Conservation (phyloP, 495 filamentous ascomycete genomes). For the Lophiostoma macrostomum region DNA sequence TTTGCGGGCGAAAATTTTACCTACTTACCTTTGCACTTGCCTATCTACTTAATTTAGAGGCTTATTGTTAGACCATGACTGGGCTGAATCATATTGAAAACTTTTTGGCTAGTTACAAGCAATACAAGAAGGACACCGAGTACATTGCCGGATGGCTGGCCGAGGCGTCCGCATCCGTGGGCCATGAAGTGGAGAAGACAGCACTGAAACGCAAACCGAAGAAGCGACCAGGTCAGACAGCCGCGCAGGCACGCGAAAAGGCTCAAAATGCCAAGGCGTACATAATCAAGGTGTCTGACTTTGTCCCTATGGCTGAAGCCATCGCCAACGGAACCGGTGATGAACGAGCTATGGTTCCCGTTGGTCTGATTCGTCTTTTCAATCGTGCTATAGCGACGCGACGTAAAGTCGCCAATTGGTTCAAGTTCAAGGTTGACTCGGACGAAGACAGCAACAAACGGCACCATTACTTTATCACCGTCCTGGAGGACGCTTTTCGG, state of each 20-base stretch:
- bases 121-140: slow-evolving; percentile 1
- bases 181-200: neutral
- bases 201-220: neutral
- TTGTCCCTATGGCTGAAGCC: neutral
- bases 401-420: neutral
- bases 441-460: neutral
- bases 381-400: neutral
- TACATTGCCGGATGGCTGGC: neutral
- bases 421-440: neutral
- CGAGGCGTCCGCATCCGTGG: neutral
- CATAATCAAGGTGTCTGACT: neutral
- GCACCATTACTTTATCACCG: neutral
- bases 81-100: neutral
- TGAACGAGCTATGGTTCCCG: neutral
- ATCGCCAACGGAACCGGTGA: neutral
- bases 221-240: neutral
- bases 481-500: neutral
- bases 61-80: too few species aligned
- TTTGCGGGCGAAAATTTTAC: too few species aligned
- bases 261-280: too few species aligned
- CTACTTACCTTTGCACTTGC: too few species aligned
- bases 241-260: neutral
- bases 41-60: too few species aligned
- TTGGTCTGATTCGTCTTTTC: neutral
- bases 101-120: neutral